Evolutionary conservation across 2,329 filamentous ascomycete species (phyloP).

Genomic region (Mycosphaerella sp.): DNA sequence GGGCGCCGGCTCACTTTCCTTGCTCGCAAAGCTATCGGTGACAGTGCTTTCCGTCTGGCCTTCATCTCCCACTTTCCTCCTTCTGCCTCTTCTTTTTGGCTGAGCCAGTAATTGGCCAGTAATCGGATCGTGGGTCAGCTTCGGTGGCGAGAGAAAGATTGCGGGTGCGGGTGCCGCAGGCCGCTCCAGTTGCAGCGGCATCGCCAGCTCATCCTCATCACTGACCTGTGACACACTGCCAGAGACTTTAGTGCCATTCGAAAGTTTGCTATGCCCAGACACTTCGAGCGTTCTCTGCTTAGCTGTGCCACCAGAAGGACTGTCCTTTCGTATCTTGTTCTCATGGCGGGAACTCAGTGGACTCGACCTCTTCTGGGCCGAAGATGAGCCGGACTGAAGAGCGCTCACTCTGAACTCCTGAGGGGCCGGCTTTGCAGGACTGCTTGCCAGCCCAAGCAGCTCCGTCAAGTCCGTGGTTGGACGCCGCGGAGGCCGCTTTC

Average conservation of each 20-base stretch:
- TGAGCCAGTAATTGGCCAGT: conserved; percentile 3
- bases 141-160: conserved; percentile 1
- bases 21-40: conserved; percentile 15
- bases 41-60: conserved; percentile 8
- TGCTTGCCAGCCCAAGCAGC: conserved; percentile 24
- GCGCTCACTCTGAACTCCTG: neutral
- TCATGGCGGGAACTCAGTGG: conserved; percentile 5
- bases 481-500: conserved; percentile 16
- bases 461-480: conserved; percentile 26
- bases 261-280: neutral
- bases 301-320: conserved; percentile 1
- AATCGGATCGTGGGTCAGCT: conserved; percentile 9
- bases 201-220: neutral
- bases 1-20: conserved; percentile 1
- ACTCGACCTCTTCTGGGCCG: conserved; percentile 8
- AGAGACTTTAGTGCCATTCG: neutral
- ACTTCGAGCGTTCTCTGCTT: neutral
- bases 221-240: neutral
- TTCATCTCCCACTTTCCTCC: conserved; percentile 2
- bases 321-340: conserved; percentile 10
- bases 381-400: neutral
- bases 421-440: conserved; percentile 19
- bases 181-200: neutral
- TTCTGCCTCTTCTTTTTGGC: conserved; percentile 10
- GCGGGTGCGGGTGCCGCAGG: neutral